Conservation (phyloP, 2,329 filamentous ascomycete genomes). For the Cordyceps militaris region DNA sequence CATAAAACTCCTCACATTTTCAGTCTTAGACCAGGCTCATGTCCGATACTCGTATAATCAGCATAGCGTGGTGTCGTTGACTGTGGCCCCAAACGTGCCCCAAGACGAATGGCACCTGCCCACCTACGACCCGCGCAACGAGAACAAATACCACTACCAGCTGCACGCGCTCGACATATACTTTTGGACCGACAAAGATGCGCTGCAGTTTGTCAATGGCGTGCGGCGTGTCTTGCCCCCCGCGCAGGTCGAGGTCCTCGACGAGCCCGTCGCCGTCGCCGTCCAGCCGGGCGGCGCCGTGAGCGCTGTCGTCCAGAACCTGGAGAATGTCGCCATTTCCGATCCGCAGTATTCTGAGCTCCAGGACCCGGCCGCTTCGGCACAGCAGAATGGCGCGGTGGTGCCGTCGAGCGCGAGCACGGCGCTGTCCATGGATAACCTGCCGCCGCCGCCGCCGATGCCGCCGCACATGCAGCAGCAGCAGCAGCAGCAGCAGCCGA, state of each 20-base stretch:
- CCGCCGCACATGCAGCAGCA: conserved; percentile 28
- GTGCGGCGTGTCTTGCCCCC: conserved; percentile 57
- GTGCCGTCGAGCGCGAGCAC: conserved; percentile 15
- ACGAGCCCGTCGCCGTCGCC: conserved; percentile 47
- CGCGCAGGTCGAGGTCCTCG: conserved; percentile 53
- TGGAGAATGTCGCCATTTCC: conserved; percentile 65
- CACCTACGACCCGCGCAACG: conserved; percentile 62
- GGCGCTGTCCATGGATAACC: conserved; percentile 15
- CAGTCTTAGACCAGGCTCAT: conserved; percentile 55
- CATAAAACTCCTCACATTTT: not conserved
- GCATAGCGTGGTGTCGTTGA: conserved; percentile 61
- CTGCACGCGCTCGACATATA: conserved; percentile 71
- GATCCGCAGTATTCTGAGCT: conserved; percentile 41
- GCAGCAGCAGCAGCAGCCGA: conserved; percentile 1
- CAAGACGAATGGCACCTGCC: conserved; percentile 68
- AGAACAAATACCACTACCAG: conserved; percentile 73
- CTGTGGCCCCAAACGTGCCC: conserved; percentile 48
- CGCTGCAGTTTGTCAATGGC: conserved; percentile 61
- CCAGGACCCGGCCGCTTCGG: conserved; percentile 17
- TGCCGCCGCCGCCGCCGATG: conserved; percentile 21
- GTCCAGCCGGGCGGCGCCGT: conserved; percentile 42
- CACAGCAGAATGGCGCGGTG: conserved; percentile 18
- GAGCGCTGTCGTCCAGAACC: conserved; percentile 64
- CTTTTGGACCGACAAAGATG: conserved; percentile 70
- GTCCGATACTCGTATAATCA: conserved; percentile 69